phyloP scores from a whole-genome alignment of 1,284 basidiomycete genomes.

The Leccinum pachyderme region DNA sequence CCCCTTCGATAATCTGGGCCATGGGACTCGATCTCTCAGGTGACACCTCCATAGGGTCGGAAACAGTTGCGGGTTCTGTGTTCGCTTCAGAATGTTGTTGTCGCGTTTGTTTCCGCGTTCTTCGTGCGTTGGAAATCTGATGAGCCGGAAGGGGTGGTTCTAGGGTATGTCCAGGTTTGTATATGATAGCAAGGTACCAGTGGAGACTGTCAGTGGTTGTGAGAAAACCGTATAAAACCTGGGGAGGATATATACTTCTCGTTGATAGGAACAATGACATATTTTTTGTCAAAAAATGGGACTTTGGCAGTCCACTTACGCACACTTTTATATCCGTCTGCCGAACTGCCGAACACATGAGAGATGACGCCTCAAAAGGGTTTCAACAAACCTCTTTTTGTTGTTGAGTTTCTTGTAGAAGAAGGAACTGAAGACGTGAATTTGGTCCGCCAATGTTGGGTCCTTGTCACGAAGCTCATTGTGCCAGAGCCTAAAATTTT shows the following conservation, averaged over 20 bases:
- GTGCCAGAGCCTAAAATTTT: constrained; percentile 61
- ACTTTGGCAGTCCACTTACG: constrained; percentile 92
- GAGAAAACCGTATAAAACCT: constrained; percentile 6
- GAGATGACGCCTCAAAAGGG: background rate
- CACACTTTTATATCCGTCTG: constrained; percentile 80
- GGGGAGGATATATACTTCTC: constrained; percentile 65
- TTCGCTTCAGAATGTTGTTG: constrained; percentile 3
- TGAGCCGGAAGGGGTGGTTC: constrained; percentile 39
- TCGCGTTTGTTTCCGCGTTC: constrained; percentile 36
- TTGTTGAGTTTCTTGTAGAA: constrained; percentile 94
- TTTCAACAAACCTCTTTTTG: constrained; percentile 56
- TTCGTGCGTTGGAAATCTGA: constrained; percentile 21
- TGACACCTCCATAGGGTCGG: constrained; percentile 3
- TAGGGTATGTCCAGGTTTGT: constrained; percentile 71
- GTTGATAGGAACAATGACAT: constrained; percentile 94
- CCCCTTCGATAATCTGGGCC: constrained; percentile 3
- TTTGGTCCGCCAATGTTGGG: constrained; percentile 65
- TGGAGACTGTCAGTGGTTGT: constrained; percentile 62
- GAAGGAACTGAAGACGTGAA: constrained; percentile 95
- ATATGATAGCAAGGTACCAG: constrained; percentile 97
- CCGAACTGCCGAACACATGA: constrained; percentile 39
- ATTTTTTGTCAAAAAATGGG: constrained; percentile 89
- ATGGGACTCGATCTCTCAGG: constrained; percentile 1
- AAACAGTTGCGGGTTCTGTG: constrained; percentile 5
- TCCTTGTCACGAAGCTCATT: constrained; percentile 51